Conservation (phyloP, 2,329 filamentous ascomycete species). For the Fusarium sp. region DNA sequence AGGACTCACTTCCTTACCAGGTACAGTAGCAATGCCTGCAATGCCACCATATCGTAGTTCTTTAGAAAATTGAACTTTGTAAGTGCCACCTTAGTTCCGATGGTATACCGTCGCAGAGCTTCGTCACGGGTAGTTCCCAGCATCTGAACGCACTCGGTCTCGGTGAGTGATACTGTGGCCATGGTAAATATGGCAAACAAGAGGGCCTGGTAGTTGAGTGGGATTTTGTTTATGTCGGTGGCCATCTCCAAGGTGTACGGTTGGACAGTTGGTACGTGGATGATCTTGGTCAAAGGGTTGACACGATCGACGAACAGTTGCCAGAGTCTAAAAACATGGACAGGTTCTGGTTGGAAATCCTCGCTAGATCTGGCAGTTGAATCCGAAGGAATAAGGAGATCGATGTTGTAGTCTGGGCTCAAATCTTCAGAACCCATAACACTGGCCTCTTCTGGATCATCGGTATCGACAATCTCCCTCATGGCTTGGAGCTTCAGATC, state of each 20-base stretch:
- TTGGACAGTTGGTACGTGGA: conserved; percentile 79
- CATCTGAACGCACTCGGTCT: conserved; percentile 67
- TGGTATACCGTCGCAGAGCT: conserved; percentile 65
- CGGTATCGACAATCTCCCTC: conserved; percentile 68
- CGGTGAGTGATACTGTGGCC: conserved; percentile 67
- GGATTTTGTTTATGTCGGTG: conserved; percentile 66
- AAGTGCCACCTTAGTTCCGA: conserved; percentile 65
- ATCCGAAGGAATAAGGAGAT: conserved; percentile 62
- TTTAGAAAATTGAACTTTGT: conserved; percentile 69
- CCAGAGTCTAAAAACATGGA: conserved; percentile 79
- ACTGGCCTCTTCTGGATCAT: conserved; percentile 63
- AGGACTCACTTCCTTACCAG: conserved; percentile 56
- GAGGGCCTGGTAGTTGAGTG: conserved; percentile 71
- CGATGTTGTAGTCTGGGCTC: conserved; percentile 66
- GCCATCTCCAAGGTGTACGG: conserved; percentile 74
- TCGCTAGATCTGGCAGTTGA: conserved; percentile 57
- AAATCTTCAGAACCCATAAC: conserved; percentile 63
- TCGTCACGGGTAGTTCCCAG: conserved; percentile 64
- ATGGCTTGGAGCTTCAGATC: conserved; percentile 67
- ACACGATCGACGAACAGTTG: conserved; percentile 80
- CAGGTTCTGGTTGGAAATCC: conserved; percentile 73
- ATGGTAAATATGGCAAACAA: conserved; percentile 76
- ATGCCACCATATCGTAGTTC: conserved; percentile 68
- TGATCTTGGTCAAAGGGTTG: conserved; percentile 78
- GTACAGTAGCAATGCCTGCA: conserved; percentile 72